Evolutionary conservation across 2,329 filamentous ascomycete species (phyloP), one percentile per base, ranked within the genome.

Genomic region (Trichoderma lentiforme): DNA sequence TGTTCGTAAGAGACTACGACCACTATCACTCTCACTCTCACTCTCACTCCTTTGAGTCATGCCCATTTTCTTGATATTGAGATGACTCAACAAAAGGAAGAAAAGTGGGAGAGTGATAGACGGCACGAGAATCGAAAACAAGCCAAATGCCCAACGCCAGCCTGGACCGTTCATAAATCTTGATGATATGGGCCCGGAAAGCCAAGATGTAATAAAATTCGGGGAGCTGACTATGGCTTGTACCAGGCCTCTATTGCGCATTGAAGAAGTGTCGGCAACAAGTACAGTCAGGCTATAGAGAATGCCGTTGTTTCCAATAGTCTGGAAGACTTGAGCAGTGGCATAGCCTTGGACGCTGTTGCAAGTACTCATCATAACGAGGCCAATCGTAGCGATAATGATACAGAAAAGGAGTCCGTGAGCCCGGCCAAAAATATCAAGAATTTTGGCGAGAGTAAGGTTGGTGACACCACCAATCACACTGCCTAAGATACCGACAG

Each of bases 81-180:
- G 86, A 81, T 77, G 92, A 85, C 18, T 83, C 74, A 58, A 86
- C 84, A 64, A 18, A 21, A 64, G 61, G 1, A 26, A 18, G 26
- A 64, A n/a, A 2, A 92, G 83, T 0, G 91, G 90, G 26, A 86
- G 74, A 68, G 87, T 87, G 63, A 90, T 85, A 36, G 87, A 81
- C 1, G 90, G 89, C 11, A 88, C 80, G 73, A 92, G 86, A 75
- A 93, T 90, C 71, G 87, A 83, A 80, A 89, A 92, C 73, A 88
- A 84, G 58, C 90, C 91, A 74, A 90, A 90, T 6, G 86, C 90
- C 91, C 91, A 93, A 66, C 90, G 85, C 87, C 88, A 93, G 62
- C 86, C 87, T 5, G 85, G 81, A 18, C 85, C 81, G 7, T 79
- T 73, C 21, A 88, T 80, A 67, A 91, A 86, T 1, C 81, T 79